Base-by-base conservation (phyloP, 495 filamentous ascomycete species). In the Penicillium alfredii region DNA sequence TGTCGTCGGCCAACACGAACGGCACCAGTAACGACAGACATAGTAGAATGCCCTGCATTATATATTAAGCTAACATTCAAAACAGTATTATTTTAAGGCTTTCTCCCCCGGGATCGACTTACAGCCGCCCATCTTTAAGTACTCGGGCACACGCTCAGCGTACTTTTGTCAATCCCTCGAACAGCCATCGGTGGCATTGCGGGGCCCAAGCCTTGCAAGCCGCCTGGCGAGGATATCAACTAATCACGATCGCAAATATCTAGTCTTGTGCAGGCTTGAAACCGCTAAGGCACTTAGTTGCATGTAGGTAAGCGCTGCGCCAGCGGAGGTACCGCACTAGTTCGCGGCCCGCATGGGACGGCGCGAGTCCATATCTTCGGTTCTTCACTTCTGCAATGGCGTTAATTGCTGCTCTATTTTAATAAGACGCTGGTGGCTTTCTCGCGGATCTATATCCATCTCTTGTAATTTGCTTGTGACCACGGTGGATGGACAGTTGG, bases 1-100 rank as follows among this genome's bases (percentile, higher is more conserved):
- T 45, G 38, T 50, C 58, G 25, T 51, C 40, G 9, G 50, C 45
- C 5, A 44, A 9, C 27, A 50, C 43, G 29, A 45, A 41, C 6
- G 45, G 35, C 14, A 47, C 20, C 26, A 50, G 17, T 19, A 56
- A 35, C n/a, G 50, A 13, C 16, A 63, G 25, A 34, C 16, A 23
- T 18, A 45, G 33, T 8, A 42, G 38, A 21, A 30, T 49, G 10
- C n/a, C 11, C 26, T 18, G 25, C 33, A 43, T 47, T 18, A 23
- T 33, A 10, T 16, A 8, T 32, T 24, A 38, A 20, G n/a, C n/a
- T 2, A 46, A 18, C 11, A 33, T 29, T n/a, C n/a, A n/a, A n/a
- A n/a, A n/a, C n/a, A n/a, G n/a, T n/a, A n/a, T n/a, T n/a, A n/a
- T n/a, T n/a, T n/a, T n/a, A n/a, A n/a, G n/a, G n/a, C n/a, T n/a